These are phyloP conservation scores for Wallacemonas sp. DNA, from an alignment of 208 protist species.

Conservation along the genomic window DNA sequence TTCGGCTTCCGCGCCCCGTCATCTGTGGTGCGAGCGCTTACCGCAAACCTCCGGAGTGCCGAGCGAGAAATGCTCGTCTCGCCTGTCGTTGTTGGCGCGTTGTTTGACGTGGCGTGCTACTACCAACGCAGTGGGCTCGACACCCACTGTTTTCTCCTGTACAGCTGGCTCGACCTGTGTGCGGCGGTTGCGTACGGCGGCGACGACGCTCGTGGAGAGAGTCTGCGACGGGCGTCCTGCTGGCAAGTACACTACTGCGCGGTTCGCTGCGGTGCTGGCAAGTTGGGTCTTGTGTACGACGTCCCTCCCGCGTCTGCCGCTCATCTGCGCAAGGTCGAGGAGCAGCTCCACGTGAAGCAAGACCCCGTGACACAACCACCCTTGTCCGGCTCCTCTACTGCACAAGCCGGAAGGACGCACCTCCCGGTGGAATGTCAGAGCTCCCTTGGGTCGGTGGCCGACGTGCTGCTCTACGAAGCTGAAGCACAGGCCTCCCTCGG, in stretches of 20 bases:
- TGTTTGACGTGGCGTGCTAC: constrained; percentile 58
- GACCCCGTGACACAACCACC: not conserved
- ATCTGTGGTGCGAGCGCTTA: constrained; percentile 20
- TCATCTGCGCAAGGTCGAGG: constrained; percentile 21
- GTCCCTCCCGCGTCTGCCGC: constrained; percentile 7
- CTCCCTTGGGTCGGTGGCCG: constrained; percentile 22
- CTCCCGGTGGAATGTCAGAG: not conserved
- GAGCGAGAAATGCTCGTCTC: constrained; percentile 30
- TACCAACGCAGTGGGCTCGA: constrained; percentile 39
- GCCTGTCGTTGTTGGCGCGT: not conserved
- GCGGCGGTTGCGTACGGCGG: constrained; percentile 31
- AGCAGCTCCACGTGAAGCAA: constrained; percentile 11
- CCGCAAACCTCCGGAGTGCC: constrained; percentile 13
- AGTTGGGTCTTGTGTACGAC: constrained; percentile 13
- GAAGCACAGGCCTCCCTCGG: constrained; percentile 37
- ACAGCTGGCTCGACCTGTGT: constrained; percentile 60
- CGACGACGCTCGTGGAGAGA: constrained; percentile 24
- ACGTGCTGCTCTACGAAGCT: constrained; percentile 42
- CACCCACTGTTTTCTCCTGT: constrained; percentile 53
- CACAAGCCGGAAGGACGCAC: too few relatives aligned
- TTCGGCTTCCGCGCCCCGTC: constrained; percentile 35
- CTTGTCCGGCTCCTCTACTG: too few relatives aligned
- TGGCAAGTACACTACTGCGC: constrained; percentile 23
- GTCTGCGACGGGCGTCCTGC: constrained; percentile 28
- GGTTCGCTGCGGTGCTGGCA: constrained; percentile 26